Conservation (phyloP, 768 basidiomycete genomes). For the Agaricus blazei region DNA sequence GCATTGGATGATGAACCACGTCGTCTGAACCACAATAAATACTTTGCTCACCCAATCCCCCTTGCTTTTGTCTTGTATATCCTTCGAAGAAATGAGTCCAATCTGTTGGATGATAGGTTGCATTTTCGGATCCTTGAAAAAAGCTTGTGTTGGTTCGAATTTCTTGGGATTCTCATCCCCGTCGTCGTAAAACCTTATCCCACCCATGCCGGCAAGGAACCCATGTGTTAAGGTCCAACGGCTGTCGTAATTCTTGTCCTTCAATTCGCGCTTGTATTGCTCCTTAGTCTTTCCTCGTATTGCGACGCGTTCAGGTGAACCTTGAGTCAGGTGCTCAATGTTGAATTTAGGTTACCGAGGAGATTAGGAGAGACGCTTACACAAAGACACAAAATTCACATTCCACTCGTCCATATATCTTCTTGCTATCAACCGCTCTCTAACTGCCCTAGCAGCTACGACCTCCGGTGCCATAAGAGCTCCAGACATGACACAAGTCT, state of each 20-base stretch:
- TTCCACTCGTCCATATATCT: too few species aligned
- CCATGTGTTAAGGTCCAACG: conserved; percentile 5
- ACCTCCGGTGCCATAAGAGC: neutral
- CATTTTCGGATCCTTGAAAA: neutral
- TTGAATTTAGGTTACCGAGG: too few species aligned
- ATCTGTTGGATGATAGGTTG: neutral
- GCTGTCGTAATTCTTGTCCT: neutral
- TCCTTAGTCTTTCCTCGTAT: neutral
- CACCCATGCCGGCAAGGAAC: conserved; percentile 2
- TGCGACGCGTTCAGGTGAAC: too few species aligned
- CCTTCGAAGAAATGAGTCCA: neutral
- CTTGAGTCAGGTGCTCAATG: too few species aligned
- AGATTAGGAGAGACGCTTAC: too few species aligned
- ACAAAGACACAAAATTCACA: too few species aligned
- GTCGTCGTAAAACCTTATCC: neutral
- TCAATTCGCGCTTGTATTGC: neutral
- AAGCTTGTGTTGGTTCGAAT: neutral
- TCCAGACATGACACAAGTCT: neutral
- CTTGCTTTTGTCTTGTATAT: conserved; percentile 7
- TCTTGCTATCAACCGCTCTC: too few species aligned
- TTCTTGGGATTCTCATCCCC: neutral
- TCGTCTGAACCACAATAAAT: neutral
- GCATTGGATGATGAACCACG: conserved; percentile 6
- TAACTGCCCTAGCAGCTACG: too few species aligned
- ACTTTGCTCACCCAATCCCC: neutral